Evolutionary conservation across 306 rosid species (phyloP).

Genomic region (Potentilla sterilis): DNA sequence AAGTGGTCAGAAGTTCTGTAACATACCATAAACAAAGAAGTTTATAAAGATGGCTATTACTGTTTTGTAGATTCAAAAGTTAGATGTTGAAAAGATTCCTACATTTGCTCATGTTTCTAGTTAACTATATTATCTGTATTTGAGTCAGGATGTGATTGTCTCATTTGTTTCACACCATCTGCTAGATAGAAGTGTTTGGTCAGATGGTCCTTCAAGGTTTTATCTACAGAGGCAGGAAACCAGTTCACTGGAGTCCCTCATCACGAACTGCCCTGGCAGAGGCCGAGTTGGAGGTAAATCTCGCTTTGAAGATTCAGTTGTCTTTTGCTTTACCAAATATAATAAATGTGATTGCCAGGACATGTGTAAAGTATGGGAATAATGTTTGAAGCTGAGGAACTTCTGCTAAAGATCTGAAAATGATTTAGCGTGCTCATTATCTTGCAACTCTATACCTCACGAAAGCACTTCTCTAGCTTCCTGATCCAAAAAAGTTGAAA

Average conservation of each 20-base stretch:
- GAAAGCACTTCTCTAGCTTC: neutral
- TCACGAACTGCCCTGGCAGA: conserved; percentile 99
- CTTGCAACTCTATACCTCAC: neutral
- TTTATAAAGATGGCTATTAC: neutral
- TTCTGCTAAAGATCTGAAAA: neutral
- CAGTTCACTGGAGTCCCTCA: conserved; percentile 99
- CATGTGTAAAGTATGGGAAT: conserved; percentile 18
- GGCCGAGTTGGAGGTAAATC: conserved; percentile 93
- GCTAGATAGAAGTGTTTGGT: conserved; percentile 96
- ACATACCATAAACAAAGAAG: neutral
- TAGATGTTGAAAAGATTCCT: neutral
- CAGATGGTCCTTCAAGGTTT: conserved; percentile 91
- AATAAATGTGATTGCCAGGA: neutral
- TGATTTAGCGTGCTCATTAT: conserved; percentile 7
- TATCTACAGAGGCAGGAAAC: conserved; percentile 94
- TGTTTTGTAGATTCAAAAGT: neutral
- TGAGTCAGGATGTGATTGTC: neutral
- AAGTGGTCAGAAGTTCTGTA: neutral
- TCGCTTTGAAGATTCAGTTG: conserved; percentile 7
- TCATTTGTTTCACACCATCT: conserved; percentile 26
- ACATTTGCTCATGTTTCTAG: neutral
- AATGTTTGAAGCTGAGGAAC: neutral
- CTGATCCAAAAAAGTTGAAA: neutral
- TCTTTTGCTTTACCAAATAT: conserved; percentile 17
- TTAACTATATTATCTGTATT: conserved; percentile 12